Percentiles rank a stretch among this genome's conserved stretches.
Conservation (phyloP, 371 early-diverging fungal species). For the Rhizopus sp. region DNA sequence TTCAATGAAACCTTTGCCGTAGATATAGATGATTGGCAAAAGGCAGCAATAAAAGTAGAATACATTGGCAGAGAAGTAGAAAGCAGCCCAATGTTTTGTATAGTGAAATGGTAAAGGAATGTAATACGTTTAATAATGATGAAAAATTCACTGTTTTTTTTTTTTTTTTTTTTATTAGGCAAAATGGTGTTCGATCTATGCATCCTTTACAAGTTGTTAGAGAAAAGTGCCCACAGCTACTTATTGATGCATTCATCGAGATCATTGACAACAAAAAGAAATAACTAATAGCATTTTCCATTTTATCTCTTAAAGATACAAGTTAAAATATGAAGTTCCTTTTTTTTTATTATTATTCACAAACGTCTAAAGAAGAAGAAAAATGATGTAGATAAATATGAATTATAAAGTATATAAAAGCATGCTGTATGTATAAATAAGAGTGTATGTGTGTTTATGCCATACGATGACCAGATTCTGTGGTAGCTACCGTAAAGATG, state of each 20-base stretch:
- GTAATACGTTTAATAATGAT: background rate
- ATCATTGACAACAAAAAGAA: background rate
- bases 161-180: conserved; percentile 11
- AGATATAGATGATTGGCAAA: conserved; percentile 14
- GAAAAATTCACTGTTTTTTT: background rate
- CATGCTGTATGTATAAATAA: too few species aligned
- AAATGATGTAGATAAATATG: background rate
- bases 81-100: conserved; percentile 13
- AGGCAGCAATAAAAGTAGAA: conserved; percentile 8
- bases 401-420: too few species aligned
- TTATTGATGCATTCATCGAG: conserved; percentile 1
- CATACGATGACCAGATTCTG: background rate
- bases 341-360: background rate
- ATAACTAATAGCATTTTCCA: too few species aligned
- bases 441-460: background rate
- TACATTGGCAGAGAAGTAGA: conserved; percentile 20
- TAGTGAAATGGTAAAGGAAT: conserved; percentile 16
- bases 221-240: conserved; percentile 16
- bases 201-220: conserved; percentile 14
- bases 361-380: background rate
- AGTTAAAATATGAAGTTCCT: background rate
- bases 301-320: too few species aligned
- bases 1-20: conserved; percentile 9
- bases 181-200: conserved; percentile 15
- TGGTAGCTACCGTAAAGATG: conserved; percentile 36